These are phyloP conservation scores for Lactarius psammicola DNA, from an alignment of 768 basidiomycete species.

Conservation along the genomic window DNA sequence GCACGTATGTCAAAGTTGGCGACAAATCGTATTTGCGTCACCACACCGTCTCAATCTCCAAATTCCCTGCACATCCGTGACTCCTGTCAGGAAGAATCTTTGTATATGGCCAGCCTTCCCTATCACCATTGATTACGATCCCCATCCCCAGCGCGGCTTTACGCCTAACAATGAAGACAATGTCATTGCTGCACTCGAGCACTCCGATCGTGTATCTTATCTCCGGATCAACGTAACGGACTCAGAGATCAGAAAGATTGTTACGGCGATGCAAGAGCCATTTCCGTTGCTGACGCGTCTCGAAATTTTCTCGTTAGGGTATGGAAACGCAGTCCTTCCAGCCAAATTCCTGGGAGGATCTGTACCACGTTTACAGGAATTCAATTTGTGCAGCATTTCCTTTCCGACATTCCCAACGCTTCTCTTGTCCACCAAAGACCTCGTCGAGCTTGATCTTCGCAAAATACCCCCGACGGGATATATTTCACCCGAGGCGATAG, in stretches of 20 bases:
- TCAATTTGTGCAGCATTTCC: neutral
- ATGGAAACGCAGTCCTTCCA: neutral
- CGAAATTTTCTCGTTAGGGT: neutral
- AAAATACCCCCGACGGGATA: neutral
- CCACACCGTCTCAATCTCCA: neutral
- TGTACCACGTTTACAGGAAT: neutral
- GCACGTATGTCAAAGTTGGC: neutral
- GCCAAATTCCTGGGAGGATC: neutral
- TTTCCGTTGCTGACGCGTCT: neutral
- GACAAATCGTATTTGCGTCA: neutral
- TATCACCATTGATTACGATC: neutral
- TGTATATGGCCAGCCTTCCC: neutral
- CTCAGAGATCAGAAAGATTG: neutral
- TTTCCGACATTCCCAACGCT: neutral
- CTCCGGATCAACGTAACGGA: neutral
- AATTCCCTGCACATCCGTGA: neutral
- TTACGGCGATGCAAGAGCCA: neutral
- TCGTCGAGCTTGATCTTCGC: neutral
- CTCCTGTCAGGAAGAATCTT: neutral
- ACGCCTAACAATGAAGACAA: neutral
- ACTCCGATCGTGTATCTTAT: neutral
- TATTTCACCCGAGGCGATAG: neutral
- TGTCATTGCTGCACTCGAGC: neutral
- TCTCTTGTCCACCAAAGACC: neutral
- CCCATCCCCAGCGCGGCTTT: no score